Conservation (phyloP, 208 protist species). For the Trichomonas gallinae region DNA sequence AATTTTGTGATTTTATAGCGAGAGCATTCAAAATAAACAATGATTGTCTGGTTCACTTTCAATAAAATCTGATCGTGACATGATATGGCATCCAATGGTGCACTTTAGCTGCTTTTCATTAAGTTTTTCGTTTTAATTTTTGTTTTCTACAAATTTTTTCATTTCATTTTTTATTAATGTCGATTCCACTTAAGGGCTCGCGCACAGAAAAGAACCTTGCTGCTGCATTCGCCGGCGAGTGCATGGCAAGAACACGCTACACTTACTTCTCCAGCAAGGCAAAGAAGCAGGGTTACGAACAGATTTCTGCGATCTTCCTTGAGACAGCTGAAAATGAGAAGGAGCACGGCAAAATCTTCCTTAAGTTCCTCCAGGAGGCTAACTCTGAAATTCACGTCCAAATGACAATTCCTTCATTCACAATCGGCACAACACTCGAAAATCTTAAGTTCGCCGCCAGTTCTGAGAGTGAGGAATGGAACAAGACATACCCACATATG, state of each 20-base stretch:
- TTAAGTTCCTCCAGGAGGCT: not conserved
- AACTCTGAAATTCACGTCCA: not conserved
- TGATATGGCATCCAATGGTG: not conserved
- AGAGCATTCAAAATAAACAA: no score
- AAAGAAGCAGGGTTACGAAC: not conserved
- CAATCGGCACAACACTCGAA: not conserved
- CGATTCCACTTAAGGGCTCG: not conserved
- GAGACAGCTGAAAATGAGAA: not conserved
- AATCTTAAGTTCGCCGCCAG: not conserved
- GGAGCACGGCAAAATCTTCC: not conserved
- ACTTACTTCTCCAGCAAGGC: not conserved
- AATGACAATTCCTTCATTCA: not conserved
- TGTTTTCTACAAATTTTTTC: not conserved
- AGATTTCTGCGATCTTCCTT: not conserved
- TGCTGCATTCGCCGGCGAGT: not conserved
- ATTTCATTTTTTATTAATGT: not conserved
- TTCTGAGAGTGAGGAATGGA: not conserved
- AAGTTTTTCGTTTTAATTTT: not conserved
- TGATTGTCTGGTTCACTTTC: not conserved
- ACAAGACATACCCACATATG: not conserved
- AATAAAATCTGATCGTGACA: not conserved
- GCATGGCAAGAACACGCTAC: not conserved
- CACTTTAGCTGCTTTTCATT: no score
- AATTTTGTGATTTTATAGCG: no score
- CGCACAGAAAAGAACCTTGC: not conserved